These are phyloP conservation scores for Arthrinium phaeospermum DNA, from an alignment of 2,329 filamentous ascomycete genomes.

Conservation along the genomic window DNA sequence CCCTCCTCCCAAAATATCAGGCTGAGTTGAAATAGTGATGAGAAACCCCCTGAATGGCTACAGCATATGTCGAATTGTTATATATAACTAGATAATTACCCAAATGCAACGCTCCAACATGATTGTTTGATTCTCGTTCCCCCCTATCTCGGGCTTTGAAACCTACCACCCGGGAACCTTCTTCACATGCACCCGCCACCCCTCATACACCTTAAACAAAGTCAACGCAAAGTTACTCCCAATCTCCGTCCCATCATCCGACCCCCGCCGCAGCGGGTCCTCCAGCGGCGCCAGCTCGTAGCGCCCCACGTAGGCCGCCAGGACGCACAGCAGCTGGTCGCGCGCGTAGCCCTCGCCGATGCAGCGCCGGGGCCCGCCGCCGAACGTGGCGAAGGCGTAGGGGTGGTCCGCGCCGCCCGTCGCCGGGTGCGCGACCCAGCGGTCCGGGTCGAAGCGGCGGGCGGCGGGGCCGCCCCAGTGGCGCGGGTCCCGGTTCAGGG, in stretches of 20 bases:
- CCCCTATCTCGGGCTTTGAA: background rate
- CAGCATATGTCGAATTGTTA: background rate
- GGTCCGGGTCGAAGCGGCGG: conserved; percentile 75
- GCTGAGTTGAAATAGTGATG: background rate
- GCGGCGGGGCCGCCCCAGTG: conserved; percentile 85
- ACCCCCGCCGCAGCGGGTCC: background rate
- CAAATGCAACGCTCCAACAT: background rate
- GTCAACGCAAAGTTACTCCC: background rate
- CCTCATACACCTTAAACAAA: background rate
- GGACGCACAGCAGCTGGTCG: conserved; percentile 82
- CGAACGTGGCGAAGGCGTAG: conserved; percentile 79
- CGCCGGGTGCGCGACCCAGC: conserved; percentile 62
- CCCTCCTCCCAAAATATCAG: no score
- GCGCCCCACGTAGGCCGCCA: conserved; percentile 77
- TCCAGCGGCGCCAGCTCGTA: conserved; percentile 61
- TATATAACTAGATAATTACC: background rate
- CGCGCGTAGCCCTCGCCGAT: conserved; percentile 83
- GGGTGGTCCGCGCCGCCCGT: conserved; percentile 75
- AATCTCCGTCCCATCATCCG: background rate
- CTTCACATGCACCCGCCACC: background rate
- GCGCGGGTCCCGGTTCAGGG: conserved; percentile 70
- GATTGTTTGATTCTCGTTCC: background rate
- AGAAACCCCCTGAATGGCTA: background rate
- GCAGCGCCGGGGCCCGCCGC: conserved; percentile 85
- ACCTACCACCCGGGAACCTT: background rate